Evolutionary conservation across 1,284 basidiomycete genomes (phyloP).

Genomic region (Chalciporus piperatoides): DNA sequence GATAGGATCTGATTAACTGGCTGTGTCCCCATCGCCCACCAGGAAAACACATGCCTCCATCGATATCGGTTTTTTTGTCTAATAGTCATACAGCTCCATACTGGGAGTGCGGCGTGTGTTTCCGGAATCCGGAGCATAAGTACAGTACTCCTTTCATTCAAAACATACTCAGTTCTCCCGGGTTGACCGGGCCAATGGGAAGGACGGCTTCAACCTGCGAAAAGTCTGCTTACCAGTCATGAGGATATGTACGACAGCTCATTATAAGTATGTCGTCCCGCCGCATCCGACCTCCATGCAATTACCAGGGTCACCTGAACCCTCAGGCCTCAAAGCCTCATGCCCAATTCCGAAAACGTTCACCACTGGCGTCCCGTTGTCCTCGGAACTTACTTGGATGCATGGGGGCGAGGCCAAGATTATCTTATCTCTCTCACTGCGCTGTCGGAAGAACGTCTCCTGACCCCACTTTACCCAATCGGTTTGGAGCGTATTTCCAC

Average conservation of each 20-base stretch:
- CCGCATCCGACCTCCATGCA: not conserved
- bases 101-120: constrained; percentile 3
- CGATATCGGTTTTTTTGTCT: not conserved
- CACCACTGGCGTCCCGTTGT: constrained; percentile 6
- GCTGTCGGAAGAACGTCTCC: constrained; percentile 3
- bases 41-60: constrained; percentile 1
- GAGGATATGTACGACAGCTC: too few species aligned
- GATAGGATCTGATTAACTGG: too few species aligned
- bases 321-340: too few species aligned
- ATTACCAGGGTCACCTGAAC: too few species aligned
- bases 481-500: constrained; percentile 1
- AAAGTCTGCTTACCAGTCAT: not conserved
- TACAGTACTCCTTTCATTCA: too few species aligned
- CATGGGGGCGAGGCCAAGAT: not conserved
- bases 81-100: not conserved
- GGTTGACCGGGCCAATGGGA: not conserved
- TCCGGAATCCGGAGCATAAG: constrained; percentile 7
- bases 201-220: too few species aligned
- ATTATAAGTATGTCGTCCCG: not conserved
- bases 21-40: too few species aligned
- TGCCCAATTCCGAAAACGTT: not conserved
- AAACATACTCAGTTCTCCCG: too few species aligned
- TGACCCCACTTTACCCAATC: constrained; percentile 4
- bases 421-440: constrained; percentile 23
- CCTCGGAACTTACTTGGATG: constrained; percentile 11